These are phyloP conservation scores for Ichthyophthirius multifiliis DNA, from an alignment of 169 alveolate species.

Conservation along the genomic window DNA sequence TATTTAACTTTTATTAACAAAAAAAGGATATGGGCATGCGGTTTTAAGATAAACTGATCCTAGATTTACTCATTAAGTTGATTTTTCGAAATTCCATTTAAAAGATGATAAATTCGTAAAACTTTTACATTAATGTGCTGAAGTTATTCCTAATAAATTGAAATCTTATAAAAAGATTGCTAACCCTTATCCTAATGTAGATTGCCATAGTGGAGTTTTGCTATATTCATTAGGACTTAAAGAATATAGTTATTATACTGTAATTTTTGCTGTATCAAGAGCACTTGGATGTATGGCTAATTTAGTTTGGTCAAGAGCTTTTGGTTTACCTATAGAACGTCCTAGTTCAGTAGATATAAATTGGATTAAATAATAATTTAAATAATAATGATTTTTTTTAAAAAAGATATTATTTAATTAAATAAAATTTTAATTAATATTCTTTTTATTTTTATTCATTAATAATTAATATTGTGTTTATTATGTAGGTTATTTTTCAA, in stretches of 20 bases:
- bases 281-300: constrained; percentile 88
- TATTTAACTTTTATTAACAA: not conserved
- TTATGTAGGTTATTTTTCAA: too few relatives aligned
- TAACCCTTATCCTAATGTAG: constrained; percentile 97
- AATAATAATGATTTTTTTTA: too few relatives aligned
- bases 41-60: constrained; percentile 96
- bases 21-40: constrained; percentile 92
- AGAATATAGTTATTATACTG: constrained; percentile 92
- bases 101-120: constrained; percentile 85
- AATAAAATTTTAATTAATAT: too few relatives aligned
- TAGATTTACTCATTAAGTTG: constrained; percentile 69
- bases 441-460: too few relatives aligned
- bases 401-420: too few relatives aligned
- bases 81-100: constrained; percentile 83
- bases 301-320: constrained; percentile 64
- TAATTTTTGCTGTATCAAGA: constrained; percentile 92
- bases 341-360: constrained; percentile 57
- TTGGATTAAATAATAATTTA: too few relatives aligned
- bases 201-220: constrained; percentile 94
- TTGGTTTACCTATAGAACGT: constrained; percentile 69
- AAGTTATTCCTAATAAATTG: constrained; percentile 84
- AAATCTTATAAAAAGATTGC: constrained; percentile 87
- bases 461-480: too few relatives aligned
- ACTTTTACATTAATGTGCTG: constrained; percentile 77
- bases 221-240: constrained; percentile 88